Conservation (phyloP, 768 basidiomycete genomes). For the Termitomyces heimii region DNA sequence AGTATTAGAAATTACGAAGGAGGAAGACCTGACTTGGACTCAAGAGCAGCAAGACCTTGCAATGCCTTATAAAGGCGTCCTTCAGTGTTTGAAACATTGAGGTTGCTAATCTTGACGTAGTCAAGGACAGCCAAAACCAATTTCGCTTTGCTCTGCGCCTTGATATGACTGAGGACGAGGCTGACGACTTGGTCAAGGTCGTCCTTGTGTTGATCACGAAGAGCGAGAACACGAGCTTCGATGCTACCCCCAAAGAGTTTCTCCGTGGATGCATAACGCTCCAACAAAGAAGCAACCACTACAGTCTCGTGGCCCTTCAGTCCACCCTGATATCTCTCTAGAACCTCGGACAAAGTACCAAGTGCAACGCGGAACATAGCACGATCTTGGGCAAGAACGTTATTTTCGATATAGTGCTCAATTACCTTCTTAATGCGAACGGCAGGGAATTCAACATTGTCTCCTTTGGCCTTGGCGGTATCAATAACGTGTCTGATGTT, state of each 20-base stretch:
- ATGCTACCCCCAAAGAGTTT: constrained; percentile 92
- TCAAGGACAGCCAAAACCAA: constrained; percentile 84
- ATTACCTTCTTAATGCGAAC: constrained; percentile 79
- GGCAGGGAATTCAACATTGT: constrained; percentile 86
- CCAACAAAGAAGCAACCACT: constrained; percentile 71
- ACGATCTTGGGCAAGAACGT: constrained; percentile 74
- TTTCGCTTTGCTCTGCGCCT: constrained; percentile 88
- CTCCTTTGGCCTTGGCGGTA: constrained; percentile 62
- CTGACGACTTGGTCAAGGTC: constrained; percentile 83
- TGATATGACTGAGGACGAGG: constrained; percentile 92
- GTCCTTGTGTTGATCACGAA: constrained; percentile 91
- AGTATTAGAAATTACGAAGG: neutral
- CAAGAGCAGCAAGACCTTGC: constrained; percentile 77
- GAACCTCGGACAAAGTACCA: constrained; percentile 59
- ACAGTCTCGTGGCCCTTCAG: constrained; percentile 83
- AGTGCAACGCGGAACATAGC: constrained; percentile 74
- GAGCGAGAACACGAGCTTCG: constrained; percentile 83
- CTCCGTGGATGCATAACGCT: constrained; percentile 80
- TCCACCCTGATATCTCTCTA: constrained; percentile 77
- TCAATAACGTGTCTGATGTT: constrained; percentile 76
- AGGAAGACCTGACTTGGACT: constrained; percentile 63
- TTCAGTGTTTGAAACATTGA: constrained; percentile 73
- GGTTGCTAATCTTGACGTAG: constrained; percentile 76
- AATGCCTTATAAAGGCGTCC: constrained; percentile 70
- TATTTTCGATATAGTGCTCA: constrained; percentile 80